phyloP scores from a whole-genome alignment of 2,329 filamentous ascomycete genomes.

The Neopestalotiopsis clavispora region DNA sequence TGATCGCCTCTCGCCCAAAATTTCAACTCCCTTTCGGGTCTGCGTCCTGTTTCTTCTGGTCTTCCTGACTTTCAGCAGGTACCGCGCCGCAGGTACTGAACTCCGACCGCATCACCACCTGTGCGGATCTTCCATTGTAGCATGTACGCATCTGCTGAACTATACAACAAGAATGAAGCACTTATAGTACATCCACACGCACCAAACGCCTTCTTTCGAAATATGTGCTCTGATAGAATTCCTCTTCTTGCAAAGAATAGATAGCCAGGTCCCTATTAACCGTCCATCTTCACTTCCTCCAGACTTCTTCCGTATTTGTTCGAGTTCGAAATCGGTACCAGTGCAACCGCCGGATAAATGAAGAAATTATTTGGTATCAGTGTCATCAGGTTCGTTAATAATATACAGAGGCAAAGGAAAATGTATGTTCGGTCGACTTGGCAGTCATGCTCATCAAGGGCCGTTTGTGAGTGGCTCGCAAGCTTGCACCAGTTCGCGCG shows the following conservation, averaged over 20 bases:
- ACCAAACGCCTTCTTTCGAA: not conserved
- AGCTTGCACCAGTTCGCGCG: slow-evolving; percentile 30
- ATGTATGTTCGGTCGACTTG: not conserved
- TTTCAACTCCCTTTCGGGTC: too few relatives aligned
- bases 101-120: not conserved
- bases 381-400: slow-evolving; percentile 13
- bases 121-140: not conserved
- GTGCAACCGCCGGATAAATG: not conserved
- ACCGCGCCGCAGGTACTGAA: not conserved
- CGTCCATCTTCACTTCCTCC: not conserved
- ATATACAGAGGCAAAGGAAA: slow-evolving; percentile 12
- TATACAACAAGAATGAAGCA: not conserved
- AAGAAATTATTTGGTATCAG: slow-evolving; percentile 17
- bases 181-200: not conserved
- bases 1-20: not conserved
- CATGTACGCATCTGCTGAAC: not conserved
- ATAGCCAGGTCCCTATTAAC: not conserved
- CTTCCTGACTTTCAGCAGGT: not conserved
- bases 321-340: not conserved
- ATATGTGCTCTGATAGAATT: not conserved
- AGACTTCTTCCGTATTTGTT: not conserved
- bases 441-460: slow-evolving; percentile 1
- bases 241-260: not conserved
- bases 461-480: slow-evolving; percentile 30
- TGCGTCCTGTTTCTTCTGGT: not conserved